phyloP scores from a whole-genome alignment of 2,329 filamentous ascomycete species.

The Rutstroemia sp. region DNA sequence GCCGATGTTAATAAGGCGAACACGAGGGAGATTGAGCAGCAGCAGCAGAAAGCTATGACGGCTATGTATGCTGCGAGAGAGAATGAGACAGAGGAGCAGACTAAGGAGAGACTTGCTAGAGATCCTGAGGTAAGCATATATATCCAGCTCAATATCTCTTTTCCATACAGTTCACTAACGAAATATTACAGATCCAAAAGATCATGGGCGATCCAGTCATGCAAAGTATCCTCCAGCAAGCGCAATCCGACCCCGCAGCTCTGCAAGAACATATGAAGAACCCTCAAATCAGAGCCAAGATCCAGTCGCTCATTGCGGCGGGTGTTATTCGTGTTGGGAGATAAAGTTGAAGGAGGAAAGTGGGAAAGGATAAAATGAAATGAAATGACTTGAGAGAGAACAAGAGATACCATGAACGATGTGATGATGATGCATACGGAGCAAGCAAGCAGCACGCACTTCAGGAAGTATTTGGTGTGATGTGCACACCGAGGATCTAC shows the following conservation, averaged over 20 bases:
- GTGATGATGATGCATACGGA: not conserved
- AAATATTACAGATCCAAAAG: slow-evolving; percentile 56
- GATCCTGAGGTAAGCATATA: slow-evolving; percentile 71
- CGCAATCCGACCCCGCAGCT: slow-evolving; percentile 84
- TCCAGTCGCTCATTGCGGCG: slow-evolving; percentile 56
- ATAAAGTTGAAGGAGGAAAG: slow-evolving; percentile 14
- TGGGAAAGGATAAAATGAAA: not conserved
- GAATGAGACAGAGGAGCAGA: slow-evolving; percentile 94
- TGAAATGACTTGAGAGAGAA: not conserved
- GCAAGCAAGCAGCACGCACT: not conserved
- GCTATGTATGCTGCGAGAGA: slow-evolving; percentile 87
- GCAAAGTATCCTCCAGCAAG: slow-evolving; percentile 95
- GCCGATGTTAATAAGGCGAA: slow-evolving; percentile 75
- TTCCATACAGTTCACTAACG: slow-evolving; percentile 13
- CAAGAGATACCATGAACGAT: not conserved
- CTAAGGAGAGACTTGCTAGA: slow-evolving; percentile 78
- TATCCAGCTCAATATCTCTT: not conserved
- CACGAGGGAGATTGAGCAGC: slow-evolving; percentile 82
- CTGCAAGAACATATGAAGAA: slow-evolving; percentile 98
- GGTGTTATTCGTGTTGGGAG: slow-evolving; percentile 78
- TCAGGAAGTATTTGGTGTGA: not conserved
- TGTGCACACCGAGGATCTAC: not conserved
- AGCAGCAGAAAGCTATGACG: slow-evolving; percentile 85
- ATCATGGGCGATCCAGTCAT: slow-evolving; percentile 96
- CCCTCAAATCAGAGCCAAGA: slow-evolving; percentile 73